phyloP scores from a whole-genome alignment of 495 filamentous ascomycete genomes.

The Penicillium samsonianum region DNA sequence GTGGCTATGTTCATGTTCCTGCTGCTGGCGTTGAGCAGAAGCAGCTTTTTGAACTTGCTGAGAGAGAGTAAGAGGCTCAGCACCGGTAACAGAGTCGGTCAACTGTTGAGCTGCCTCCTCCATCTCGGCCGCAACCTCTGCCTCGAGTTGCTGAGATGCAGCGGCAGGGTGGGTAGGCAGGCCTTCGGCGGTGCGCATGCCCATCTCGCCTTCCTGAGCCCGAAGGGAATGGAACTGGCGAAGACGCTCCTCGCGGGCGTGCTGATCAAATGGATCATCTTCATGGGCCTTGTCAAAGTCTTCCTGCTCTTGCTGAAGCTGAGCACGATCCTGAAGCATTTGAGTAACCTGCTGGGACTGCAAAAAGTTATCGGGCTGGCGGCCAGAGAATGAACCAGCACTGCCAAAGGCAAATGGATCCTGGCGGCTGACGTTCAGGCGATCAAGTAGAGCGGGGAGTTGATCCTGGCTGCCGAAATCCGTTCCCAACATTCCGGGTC shows the following conservation, averaged over 20 bases:
- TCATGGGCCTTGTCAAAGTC: slow-evolving; percentile 55
- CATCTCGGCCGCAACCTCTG: slow-evolving; percentile 24
- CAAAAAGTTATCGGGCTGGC: slow-evolving; percentile 54
- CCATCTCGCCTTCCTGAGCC: slow-evolving; percentile 52
- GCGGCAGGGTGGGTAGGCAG: slow-evolving; percentile 44
- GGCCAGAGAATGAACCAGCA: slow-evolving; percentile 48
- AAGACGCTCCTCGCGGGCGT: slow-evolving; percentile 58
- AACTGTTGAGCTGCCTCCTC: slow-evolving; percentile 24
- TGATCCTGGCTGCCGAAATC: slow-evolving; percentile 59
- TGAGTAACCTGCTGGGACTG: slow-evolving; percentile 60
- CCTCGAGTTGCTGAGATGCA: slow-evolving; percentile 28
- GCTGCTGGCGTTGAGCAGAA: slow-evolving; percentile 63
- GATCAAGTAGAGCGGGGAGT: slow-evolving; percentile 59
- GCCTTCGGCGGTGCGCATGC: slow-evolving; percentile 44
- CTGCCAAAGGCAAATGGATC: slow-evolving; percentile 56
- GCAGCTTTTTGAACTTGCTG: slow-evolving; percentile 85
- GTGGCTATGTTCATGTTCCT: slow-evolving; percentile 42
- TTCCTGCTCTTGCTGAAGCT: slow-evolving; percentile 64
- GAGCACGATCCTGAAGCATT: slow-evolving; percentile 62
- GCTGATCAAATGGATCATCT: slow-evolving; percentile 51
- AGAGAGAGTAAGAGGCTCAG: slow-evolving; percentile 65
- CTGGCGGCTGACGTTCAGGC: slow-evolving; percentile 56
- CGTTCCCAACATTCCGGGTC: slow-evolving; percentile 54
- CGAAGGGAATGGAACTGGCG: slow-evolving; percentile 65
- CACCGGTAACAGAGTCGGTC: slow-evolving; percentile 23